These are phyloP conservation scores for Sparassis latifolia DNA, from an alignment of 1,284 basidiomycete genomes.

Conservation along the genomic window DNA sequence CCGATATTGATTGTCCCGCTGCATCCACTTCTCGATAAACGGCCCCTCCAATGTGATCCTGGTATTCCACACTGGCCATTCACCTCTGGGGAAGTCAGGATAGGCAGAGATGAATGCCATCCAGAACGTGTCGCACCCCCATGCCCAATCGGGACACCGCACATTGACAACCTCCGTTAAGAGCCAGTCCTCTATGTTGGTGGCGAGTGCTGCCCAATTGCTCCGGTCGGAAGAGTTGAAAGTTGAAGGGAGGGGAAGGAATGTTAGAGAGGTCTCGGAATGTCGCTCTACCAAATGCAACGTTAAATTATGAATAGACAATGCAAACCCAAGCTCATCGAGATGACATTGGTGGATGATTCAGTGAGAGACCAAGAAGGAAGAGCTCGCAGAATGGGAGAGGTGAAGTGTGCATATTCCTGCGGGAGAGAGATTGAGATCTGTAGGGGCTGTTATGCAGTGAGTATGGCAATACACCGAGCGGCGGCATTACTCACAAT, in stretches of 20 bases:
- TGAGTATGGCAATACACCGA: neutral
- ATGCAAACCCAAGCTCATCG: neutral
- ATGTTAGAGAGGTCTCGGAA: neutral
- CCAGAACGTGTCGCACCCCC: neutral
- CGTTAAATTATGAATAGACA: neutral
- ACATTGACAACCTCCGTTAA: neutral
- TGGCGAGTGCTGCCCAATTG: neutral
- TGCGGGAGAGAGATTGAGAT: neutral
- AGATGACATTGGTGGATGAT: neutral
- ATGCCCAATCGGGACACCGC: neutral
- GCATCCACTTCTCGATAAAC: neutral
- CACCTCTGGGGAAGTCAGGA: neutral
- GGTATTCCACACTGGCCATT: neutral
- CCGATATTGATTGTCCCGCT: neutral
- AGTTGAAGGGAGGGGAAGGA: neutral
- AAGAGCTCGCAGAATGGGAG: neutral
- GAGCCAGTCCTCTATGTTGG: neutral
- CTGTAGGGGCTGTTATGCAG: neutral
- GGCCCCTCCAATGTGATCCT: neutral
- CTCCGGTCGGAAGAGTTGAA: neutral
- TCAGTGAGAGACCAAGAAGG: neutral
- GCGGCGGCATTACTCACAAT: neutral
- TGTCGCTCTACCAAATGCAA: neutral
- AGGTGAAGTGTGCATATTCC: neutral
- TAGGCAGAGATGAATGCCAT: neutral